Evolutionary conservation across 2,329 filamentous ascomycete species (phyloP).

Genomic region (Thyridium curvatum): DNA sequence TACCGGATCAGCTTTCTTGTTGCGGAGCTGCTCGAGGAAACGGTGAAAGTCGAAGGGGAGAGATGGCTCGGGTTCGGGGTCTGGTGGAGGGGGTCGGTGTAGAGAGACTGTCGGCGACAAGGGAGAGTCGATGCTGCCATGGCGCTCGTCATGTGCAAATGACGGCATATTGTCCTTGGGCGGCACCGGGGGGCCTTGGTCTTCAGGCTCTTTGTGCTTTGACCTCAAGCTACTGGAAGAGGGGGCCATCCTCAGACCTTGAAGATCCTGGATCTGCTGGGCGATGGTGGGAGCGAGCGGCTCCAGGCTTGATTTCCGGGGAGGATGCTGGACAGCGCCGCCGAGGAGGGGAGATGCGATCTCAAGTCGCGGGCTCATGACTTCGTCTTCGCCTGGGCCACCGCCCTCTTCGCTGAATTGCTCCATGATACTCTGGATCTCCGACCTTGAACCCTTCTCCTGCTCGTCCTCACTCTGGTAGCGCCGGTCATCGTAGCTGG

Average conservation of each 20-base stretch:
- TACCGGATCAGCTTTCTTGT: conserved; percentile 96
- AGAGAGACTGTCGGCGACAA: conserved; percentile 43
- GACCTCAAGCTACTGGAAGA: conserved; percentile 30
- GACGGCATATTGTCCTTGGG: conserved; percentile 42
- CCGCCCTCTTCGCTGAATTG: conserved; percentile 77
- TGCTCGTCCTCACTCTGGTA: conserved; percentile 56
- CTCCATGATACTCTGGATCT: conserved; percentile 97
- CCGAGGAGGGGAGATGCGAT: conserved; percentile 72
- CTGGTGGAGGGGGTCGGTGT: conserved; percentile 63
- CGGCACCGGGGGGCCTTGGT: conserved; percentile 50
- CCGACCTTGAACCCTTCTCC: conserved; percentile 66
- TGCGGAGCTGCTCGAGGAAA: conserved; percentile 90
- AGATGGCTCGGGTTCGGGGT: conserved; percentile 71
- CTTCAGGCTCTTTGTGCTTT: conserved; percentile 31
- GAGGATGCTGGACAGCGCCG: conserved; percentile 64
- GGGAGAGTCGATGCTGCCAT: conserved; percentile 23
- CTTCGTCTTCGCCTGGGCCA: conserved; percentile 69
- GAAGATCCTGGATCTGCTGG: conserved; percentile 41
- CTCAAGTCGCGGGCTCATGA: conserved; percentile 86
- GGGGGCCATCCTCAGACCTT: conserved; percentile 32
- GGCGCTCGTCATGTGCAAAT: conserved; percentile 27
- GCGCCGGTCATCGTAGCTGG: conserved; percentile 50
- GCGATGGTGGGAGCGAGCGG: conserved; percentile 50
- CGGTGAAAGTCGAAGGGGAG: conserved; percentile 96
- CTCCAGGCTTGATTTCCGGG: conserved; percentile 81